phyloP scores from a whole-genome alignment of 2,329 filamentous ascomycete genomes.

The Botrytis deweyae region DNA sequence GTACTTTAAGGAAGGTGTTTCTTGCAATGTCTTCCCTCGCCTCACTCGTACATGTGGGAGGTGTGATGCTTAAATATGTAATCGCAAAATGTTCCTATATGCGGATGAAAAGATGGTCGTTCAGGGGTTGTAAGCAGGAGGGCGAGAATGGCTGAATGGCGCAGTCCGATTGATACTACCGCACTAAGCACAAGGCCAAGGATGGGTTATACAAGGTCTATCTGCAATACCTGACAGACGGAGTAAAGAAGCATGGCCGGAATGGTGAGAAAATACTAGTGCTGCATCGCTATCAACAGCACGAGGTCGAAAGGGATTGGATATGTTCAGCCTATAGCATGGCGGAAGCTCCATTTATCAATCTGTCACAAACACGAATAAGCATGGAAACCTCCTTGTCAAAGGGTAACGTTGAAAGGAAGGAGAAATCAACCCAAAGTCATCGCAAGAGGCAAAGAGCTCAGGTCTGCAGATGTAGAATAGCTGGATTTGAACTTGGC shows the following conservation, averaged over 20 bases:
- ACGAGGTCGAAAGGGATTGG: not conserved
- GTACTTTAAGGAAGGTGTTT: slow-evolving; percentile 1
- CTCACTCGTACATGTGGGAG: not conserved
- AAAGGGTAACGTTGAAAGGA: not conserved
- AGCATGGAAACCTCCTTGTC: not conserved
- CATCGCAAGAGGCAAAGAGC: not conserved
- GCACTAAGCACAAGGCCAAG: slow-evolving; percentile 5
- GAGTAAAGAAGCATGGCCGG: not conserved
- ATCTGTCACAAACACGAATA: not conserved
- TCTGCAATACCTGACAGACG: not conserved
- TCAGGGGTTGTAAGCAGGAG: not conserved
- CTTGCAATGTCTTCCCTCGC: not conserved
- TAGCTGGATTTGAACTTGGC: not conserved
- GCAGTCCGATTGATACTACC: slow-evolving; percentile 2
- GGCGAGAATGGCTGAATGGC: not conserved
- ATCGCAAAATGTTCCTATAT: not conserved
- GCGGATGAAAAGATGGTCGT: not conserved
- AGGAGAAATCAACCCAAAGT: not conserved
- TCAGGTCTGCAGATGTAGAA: not conserved
- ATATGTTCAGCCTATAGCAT: not conserved
- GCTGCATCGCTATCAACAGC: not conserved
- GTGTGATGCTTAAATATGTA: not conserved
- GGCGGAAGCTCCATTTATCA: not conserved
- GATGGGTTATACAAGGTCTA: not conserved
- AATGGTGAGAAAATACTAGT: not conserved